phyloP scores from a whole-genome alignment of 2,329 filamentous ascomycete genomes.

The Aureobasidium sp. region DNA sequence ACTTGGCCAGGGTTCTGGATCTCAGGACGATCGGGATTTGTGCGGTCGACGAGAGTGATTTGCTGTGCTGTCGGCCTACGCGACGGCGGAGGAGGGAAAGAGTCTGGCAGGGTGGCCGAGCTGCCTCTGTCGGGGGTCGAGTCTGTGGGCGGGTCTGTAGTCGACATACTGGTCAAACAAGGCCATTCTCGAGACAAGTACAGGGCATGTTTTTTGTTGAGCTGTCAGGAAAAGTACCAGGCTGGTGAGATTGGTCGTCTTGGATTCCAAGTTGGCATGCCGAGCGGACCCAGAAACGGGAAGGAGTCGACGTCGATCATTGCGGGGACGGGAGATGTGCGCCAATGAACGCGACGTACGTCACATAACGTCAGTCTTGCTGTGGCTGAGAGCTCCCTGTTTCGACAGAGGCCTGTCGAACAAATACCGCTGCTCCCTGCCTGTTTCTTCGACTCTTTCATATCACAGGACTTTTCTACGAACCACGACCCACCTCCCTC shows the following conservation, averaged over 20 bases:
- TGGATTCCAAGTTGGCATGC: not conserved
- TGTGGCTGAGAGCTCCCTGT: conserved; percentile 6
- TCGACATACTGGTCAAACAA: not conserved
- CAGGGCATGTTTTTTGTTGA: not conserved
- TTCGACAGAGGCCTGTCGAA: conserved; percentile 2
- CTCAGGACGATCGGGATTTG: conserved; percentile 20
- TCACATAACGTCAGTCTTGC: not conserved
- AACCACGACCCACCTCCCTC: not conserved
- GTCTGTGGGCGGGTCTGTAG: not conserved
- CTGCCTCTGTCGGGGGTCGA: not conserved
- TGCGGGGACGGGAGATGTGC: conserved; percentile 10
- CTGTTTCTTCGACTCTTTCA: not conserved
- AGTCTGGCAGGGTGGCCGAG: not conserved
- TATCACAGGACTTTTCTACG: not conserved
- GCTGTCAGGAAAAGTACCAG: not conserved
- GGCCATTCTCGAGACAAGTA: not conserved
- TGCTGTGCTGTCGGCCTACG: conserved; percentile 50
- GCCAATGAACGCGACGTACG: not conserved
- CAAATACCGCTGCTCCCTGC: not conserved
- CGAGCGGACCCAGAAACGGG: not conserved
- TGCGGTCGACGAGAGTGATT: conserved; percentile 57
- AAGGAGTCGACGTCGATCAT: not conserved
- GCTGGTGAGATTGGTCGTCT: not conserved
- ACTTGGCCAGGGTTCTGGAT: not conserved
- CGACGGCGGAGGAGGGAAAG: conserved; percentile 19